phyloP scores from a whole-genome alignment of 768 basidiomycete genomes.

The Lactarius hatsudake region DNA sequence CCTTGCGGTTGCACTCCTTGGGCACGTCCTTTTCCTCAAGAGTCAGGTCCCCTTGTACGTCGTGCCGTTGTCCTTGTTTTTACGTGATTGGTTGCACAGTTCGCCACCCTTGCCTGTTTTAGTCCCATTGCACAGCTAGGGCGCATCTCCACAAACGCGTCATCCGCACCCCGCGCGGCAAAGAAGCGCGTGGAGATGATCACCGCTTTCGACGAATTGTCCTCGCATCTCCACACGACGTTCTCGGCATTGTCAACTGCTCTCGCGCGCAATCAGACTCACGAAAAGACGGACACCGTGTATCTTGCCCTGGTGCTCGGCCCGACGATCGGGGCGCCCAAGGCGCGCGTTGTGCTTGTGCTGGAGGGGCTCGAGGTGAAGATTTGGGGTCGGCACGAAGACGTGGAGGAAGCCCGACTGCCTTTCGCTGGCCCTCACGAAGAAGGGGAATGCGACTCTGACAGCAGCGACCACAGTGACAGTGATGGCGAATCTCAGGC shows the following conservation, averaged over 20 bases:
- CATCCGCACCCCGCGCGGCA: conserved; percentile 48
- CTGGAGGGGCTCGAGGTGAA: conserved; percentile 62
- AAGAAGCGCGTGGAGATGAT: conserved; percentile 64
- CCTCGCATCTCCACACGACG: conserved; percentile 72
- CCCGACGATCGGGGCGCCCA: conserved; percentile 59
- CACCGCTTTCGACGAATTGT: conserved; percentile 63
- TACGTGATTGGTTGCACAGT: not conserved
- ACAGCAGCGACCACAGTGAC: conserved; percentile 18
- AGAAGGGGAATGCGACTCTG: conserved; percentile 18
- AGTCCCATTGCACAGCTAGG: conserved; percentile 68
- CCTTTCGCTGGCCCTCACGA: conserved; percentile 11
- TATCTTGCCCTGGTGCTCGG: conserved; percentile 67
- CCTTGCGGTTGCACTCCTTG: conserved; percentile 59
- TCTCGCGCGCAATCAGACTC: conserved; percentile 39
- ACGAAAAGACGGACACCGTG: conserved; percentile 34
- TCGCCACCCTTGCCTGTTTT: not conserved
- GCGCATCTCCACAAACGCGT: conserved; percentile 46
- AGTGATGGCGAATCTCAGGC: conserved; percentile 16
- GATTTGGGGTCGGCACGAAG: conserved; percentile 30
- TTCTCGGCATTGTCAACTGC: conserved; percentile 72
- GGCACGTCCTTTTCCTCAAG: conserved; percentile 74
- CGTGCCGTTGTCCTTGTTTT: not conserved
- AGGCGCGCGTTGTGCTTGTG: conserved; percentile 56
- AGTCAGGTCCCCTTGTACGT: conserved; percentile 78
- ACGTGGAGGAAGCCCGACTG: not conserved